Conservation (phyloP, 2,329 filamentous ascomycete species). For the Nigrograna mackinnonii region DNA sequence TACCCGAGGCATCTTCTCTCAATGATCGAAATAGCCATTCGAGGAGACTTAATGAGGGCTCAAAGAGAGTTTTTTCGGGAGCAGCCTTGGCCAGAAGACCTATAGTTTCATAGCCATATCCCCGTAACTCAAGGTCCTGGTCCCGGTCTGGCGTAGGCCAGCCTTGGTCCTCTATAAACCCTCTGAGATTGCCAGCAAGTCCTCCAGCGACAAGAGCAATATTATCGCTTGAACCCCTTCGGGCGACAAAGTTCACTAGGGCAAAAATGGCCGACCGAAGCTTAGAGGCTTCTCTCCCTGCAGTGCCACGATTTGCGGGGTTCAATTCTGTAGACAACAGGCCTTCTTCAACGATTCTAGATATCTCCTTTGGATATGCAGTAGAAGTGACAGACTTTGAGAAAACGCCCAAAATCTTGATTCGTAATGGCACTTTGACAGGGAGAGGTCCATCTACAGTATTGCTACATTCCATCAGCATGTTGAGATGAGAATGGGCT, state of each 20-base stretch:
- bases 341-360: slow-evolving; percentile 70
- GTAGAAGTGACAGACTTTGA: slow-evolving; percentile 77
- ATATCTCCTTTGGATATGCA: slow-evolving; percentile 68
- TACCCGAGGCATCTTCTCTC: slow-evolving; percentile 74
- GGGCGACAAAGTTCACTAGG: slow-evolving; percentile 85
- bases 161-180: slow-evolving; percentile 78
- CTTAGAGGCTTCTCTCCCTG: slow-evolving; percentile 75
- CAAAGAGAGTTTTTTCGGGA: slow-evolving; percentile 59
- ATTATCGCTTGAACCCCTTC: slow-evolving; percentile 65
- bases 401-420: slow-evolving; percentile 74
- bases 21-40: slow-evolving; percentile 85
- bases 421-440: slow-evolving; percentile 71
- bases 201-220: slow-evolving; percentile 68
- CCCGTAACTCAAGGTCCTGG: slow-evolving; percentile 68
- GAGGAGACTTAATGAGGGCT: slow-evolving; percentile 58
- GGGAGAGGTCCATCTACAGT: slow-evolving; percentile 45
- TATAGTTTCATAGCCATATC: slow-evolving; percentile 87
- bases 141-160: slow-evolving; percentile 70
- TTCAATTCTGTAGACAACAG: slow-evolving; percentile 52
- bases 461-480: slow-evolving; percentile 8
- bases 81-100: slow-evolving; percentile 75
- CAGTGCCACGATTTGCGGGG: slow-evolving; percentile 45
- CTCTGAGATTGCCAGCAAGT: slow-evolving; percentile 69
- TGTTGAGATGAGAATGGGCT: background rate
- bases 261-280: slow-evolving; percentile 81